Base-by-base conservation (phyloP, 2,329 filamentous ascomycete species). In the Amylocarpus encephaloides region DNA sequence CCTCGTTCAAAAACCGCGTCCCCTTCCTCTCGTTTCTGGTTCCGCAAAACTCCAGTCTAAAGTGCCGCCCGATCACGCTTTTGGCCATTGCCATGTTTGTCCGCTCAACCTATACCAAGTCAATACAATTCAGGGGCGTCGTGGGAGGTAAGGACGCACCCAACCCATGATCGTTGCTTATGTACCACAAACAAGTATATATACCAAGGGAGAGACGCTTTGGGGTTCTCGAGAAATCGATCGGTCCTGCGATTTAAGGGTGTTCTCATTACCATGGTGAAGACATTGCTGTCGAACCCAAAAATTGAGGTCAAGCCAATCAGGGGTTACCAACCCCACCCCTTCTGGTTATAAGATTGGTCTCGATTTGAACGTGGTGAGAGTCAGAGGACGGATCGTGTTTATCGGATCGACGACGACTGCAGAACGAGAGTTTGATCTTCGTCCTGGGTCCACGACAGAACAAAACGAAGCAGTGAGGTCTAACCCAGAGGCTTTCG, bases 11-110 rank as follows among this genome's bases (percentile, higher is more conserved):
- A 72, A 94, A 94, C 60, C 77, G 76, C 30, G 87, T 85, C 18
- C 83, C 83, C 64, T 87, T 59, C 46, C 56, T 66, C 54, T 67
- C 60, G 42, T 50, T 53, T 34, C 46, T 85, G 78, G 92, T 86
- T 62, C 88, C 88, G 35, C 80, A 89, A 58, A 86, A 86, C 55
- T 94, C 88, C 36, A 95, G 79, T 58, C 82, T 80, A 70, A 95
- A 95, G 73, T 83, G 86, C 58, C 75, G 73, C 55, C 87, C 87
- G 52, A 89, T 75, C 32, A 75, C 67, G 64, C 82, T 83, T 55
- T 70, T 71, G 53, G 86, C 87, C 58, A 90, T 76, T 53, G 59
- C 55, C 56, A 58, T 63, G 41, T 65, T 66, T n/a, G 60, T 64
- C 43, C 56, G 61, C 46, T 62, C 60, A 29, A 63, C 58, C 62